These are phyloP conservation scores for Blastobotrys malaysiensis DNA, from an alignment of 1,139 yeast species.

Conservation along the genomic window DNA sequence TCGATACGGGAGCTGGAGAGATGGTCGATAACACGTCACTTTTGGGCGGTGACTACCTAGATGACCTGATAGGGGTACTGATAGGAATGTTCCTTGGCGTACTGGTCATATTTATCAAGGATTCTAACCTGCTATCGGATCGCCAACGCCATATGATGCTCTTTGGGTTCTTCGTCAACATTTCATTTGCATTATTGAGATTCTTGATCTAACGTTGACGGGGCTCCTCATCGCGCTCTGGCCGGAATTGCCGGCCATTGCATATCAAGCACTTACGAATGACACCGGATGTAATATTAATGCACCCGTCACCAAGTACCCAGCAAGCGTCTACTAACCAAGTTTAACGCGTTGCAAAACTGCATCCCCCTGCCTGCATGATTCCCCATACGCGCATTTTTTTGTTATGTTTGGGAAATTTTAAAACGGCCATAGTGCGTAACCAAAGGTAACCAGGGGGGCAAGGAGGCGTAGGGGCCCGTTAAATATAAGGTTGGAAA, in stretches of 20 bases:
- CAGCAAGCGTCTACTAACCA: neutral
- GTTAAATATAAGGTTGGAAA: neutral
- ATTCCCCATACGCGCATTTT: neutral
- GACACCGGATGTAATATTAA: neutral
- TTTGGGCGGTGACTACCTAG: constrained; percentile 32
- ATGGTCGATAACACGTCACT: constrained; percentile 18
- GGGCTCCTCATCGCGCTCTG: neutral
- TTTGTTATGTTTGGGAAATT: neutral
- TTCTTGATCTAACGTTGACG: constrained; percentile 4
- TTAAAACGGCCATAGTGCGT: neutral
- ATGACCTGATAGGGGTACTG: constrained; percentile 32
- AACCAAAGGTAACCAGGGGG: neutral
- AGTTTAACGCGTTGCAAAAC: neutral
- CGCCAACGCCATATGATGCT: constrained; percentile 32
- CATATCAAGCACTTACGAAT: neutral
- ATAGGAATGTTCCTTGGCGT: constrained; percentile 37
- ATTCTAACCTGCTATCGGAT: constrained; percentile 25
- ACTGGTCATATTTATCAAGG: constrained; percentile 25
- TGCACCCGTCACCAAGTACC: neutral
- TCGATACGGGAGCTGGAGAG: constrained; percentile 63
- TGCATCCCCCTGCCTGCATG: neutral
- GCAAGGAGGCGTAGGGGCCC: neutral
- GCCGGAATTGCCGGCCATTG: neutral
- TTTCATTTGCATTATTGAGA: constrained; percentile 31
- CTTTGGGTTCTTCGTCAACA: constrained; percentile 32